These are phyloP conservation scores for Zychaea mexicana DNA, from an alignment of 371 early-diverging fungal genomes.

Conservation along the genomic window DNA sequence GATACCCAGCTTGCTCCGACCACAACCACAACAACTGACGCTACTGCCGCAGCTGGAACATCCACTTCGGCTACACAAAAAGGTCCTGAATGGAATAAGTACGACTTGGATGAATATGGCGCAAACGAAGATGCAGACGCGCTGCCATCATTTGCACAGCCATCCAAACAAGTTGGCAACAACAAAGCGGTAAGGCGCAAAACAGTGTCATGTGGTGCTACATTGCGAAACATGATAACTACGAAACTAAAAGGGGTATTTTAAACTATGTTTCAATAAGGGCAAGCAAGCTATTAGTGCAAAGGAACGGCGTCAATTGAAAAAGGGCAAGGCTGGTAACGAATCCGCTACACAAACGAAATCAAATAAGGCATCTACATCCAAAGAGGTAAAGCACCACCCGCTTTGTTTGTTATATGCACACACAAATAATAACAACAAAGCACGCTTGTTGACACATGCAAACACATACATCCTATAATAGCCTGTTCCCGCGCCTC, in stretches of 20 bases:
- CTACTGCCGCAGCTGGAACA: conserved; percentile 7
- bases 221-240: background rate
- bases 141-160: conserved; percentile 20
- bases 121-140: conserved; percentile 56
- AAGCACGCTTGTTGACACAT: no score
- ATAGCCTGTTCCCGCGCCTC: conserved; percentile 14
- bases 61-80: conserved; percentile 7
- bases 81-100: conserved; percentile 58
- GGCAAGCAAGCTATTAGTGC: conserved; percentile 65
- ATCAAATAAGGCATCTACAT: conserved; percentile 13
- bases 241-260: background rate
- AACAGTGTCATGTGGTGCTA: background rate
- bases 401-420: background rate
- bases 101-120: conserved; percentile 72
- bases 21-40: conserved; percentile 3
- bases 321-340: conserved; percentile 52
- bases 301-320: conserved; percentile 76
- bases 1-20: conserved; percentile 55
- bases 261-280: conserved; percentile 3
- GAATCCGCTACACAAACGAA: conserved; percentile 19
- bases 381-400: conserved; percentile 9
- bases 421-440: no score
- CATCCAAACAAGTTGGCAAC: conserved; percentile 10
- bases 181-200: conserved; percentile 11
- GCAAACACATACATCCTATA: background rate